A percentile compares a stretch with the other conserved stretches of the same genome.
Evolutionary conservation across 352 stramenopile genomes (phyloP).

Genomic region (Lagenidium giganteum): DNA sequence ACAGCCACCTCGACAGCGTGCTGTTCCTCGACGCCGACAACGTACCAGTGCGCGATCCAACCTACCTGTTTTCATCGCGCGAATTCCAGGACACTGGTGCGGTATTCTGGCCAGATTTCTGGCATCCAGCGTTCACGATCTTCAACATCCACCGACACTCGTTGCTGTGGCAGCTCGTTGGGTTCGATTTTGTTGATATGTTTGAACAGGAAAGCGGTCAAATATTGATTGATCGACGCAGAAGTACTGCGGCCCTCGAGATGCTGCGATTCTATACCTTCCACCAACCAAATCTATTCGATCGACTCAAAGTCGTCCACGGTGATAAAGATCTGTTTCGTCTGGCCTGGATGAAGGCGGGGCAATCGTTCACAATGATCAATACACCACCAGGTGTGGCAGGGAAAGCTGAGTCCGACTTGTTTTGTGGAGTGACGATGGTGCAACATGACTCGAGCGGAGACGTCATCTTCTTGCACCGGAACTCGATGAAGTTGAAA

Average conservation of each 20-base stretch:
- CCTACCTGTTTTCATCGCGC: slow-evolving; percentile 10
- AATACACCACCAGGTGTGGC: not conserved
- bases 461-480: slow-evolving; percentile 8
- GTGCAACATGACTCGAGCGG: slow-evolving; percentile 6
- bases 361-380: slow-evolving; percentile 9
- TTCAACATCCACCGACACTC: slow-evolving; percentile 11
- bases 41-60: slow-evolving; percentile 8
- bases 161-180: slow-evolving; percentile 7
- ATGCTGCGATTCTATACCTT: slow-evolving; percentile 13
- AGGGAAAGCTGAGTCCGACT: not conserved
- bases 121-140: slow-evolving; percentile 11
- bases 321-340: slow-evolving; percentile 18
- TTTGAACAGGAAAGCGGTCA: slow-evolving; percentile 15
- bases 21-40: slow-evolving; percentile 20
- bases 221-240: slow-evolving; percentile 4
- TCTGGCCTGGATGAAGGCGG: slow-evolving; percentile 12
- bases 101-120: slow-evolving; percentile 16
- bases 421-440: slow-evolving; percentile 12
- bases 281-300: slow-evolving; percentile 7
- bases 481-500: slow-evolving; percentile 12
- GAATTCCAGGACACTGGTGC: slow-evolving; percentile 9
- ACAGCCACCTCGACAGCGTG: slow-evolving; percentile 11
- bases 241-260: slow-evolving; percentile 2
- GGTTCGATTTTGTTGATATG: slow-evolving; percentile 7
- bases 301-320: slow-evolving; percentile 1